A percentile compares a stretch with the other conserved stretches of the same genome.
Evolutionary conservation across 108 stramenopile genomes (phyloP).

Genomic region (Stephanodiscus triporus): DNA sequence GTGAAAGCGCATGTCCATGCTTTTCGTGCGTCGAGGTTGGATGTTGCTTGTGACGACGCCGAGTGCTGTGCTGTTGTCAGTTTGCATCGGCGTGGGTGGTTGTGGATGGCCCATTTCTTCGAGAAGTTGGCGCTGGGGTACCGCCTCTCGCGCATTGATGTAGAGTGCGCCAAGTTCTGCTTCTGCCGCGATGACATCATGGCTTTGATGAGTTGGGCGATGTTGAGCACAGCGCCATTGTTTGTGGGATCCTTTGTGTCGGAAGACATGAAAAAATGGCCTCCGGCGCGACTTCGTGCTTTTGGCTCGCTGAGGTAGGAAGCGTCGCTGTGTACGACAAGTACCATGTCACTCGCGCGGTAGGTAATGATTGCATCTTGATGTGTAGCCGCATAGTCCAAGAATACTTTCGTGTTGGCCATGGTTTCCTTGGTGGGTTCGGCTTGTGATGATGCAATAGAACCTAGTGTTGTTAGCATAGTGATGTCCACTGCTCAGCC

Average conservation of each 20-base stretch:
- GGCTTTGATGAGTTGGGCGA: background rate
- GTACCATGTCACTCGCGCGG: conserved; percentile 43
- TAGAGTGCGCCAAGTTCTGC: conserved; percentile 47
- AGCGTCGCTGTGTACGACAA: conserved; percentile 35
- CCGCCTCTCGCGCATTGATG: conserved; percentile 36
- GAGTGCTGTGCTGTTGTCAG: conserved; percentile 45
- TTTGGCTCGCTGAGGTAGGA: conserved; percentile 38
- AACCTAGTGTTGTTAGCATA: conserved; percentile 26
- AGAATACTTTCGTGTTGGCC: conserved; percentile 22
- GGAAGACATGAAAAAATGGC: conserved; percentile 23
- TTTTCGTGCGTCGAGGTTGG: background rate
- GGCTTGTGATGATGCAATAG: conserved; percentile 33
- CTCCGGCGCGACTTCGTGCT: conserved; percentile 46
- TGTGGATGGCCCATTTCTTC: conserved; percentile 11
- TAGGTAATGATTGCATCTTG: conserved; percentile 44
- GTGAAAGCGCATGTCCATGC: conserved; percentile 17
- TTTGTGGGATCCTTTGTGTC: background rate
- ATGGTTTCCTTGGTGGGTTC: conserved; percentile 16
- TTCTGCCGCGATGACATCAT: conserved; percentile 43
- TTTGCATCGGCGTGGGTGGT: conserved; percentile 2
- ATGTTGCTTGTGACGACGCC: conserved; percentile 28
- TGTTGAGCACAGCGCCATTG: conserved; percentile 24
- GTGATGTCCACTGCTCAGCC: conserved; percentile 45
- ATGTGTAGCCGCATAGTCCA: conserved; percentile 49
- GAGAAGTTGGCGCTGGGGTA: conserved; percentile 10